Evolutionary conservation across 805 yeast species (phyloP), one percentile per base, ranked within the genome.

Genomic region (Starmerella powellii): DNA sequence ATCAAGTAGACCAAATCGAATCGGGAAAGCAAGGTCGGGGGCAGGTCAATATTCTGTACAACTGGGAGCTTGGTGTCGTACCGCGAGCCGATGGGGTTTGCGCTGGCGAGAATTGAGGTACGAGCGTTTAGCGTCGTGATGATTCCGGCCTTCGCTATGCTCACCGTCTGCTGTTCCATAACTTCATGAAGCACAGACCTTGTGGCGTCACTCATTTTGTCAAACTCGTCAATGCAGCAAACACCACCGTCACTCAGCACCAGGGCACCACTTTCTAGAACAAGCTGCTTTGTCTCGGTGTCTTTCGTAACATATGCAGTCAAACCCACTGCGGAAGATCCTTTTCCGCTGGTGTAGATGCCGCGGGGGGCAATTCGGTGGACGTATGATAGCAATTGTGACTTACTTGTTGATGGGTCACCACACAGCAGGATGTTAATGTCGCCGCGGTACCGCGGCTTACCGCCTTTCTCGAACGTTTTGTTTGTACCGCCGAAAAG

Each of bases 341-440:
- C 98, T 57, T 91, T 91, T 62, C 99, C 99, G 1, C 96, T 87
- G 3, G 99, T 91, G 63, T 87, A 91, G 31, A 91, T 84, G 52
- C 98, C 98, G 59, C 98, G 72, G 34, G 99, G 99, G 1, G 98
- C 94, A 52, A 91, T 91, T 56, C 87, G 84, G 64, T 91, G 98
- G 33, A 91, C 96, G 53, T 91, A 91, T 57, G 86, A 94, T 51
- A 91, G 68, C 35, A 91, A 64, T 62, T 91, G 99, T 2, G 98
- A 91, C 60, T 91, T 91, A 11, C 96, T 78, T 2, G 99, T 91
- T 8, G 97, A 88, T 1, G 99, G 99, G 60, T 91, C 99, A 53
- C 99, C 99, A 66, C 97, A 88, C 33, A 91, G 67, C 42, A 91
- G 64, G 37, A 91, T 71, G 57, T 91, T 91, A 47, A 91, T 78